Evolutionary conservation across 805 yeast species (phyloP).

Genomic region (Komagataella kurtzmanii): DNA sequence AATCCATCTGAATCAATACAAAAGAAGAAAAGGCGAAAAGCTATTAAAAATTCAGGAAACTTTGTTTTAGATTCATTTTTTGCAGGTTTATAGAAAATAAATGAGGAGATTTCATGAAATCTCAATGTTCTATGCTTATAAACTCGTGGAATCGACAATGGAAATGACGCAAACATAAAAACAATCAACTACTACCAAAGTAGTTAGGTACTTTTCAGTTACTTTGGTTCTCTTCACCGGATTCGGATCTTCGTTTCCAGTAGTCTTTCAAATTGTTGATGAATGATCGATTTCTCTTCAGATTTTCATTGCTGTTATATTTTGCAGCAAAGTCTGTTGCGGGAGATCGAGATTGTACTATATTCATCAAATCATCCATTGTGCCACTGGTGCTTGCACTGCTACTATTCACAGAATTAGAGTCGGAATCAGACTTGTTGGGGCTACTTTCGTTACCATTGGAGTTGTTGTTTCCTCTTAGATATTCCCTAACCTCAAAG

Average conservation of each 20-base stretch:
- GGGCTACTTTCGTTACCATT: neutral
- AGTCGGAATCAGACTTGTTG: neutral
- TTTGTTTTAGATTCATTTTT: neutral
- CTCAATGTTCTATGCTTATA: neutral
- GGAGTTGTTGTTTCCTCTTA: slow-evolving; percentile 20
- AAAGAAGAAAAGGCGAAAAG: neutral
- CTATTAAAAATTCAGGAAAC: neutral
- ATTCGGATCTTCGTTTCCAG: neutral
- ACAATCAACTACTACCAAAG: neutral
- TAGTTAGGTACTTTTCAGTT: neutral
- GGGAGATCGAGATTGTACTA: slow-evolving; percentile 27
- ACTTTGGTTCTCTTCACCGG: neutral
- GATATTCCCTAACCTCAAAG: slow-evolving; percentile 68
- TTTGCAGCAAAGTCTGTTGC: slow-evolving; percentile 56
- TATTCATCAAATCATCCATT: neutral
- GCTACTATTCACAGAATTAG: neutral
- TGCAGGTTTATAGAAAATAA: neutral
- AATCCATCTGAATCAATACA: neutral
- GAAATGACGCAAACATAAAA: neutral
- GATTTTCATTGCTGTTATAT: slow-evolving; percentile 41
- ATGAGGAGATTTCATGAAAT: neutral
- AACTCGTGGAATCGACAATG: neutral
- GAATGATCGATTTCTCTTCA: slow-evolving; percentile 9
- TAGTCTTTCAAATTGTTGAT: slow-evolving; percentile 18
- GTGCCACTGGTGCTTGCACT: neutral